Base-by-base conservation (phyloP, 2,329 filamentous ascomycete genomes). In the Dichotomopilus funicola region DNA sequence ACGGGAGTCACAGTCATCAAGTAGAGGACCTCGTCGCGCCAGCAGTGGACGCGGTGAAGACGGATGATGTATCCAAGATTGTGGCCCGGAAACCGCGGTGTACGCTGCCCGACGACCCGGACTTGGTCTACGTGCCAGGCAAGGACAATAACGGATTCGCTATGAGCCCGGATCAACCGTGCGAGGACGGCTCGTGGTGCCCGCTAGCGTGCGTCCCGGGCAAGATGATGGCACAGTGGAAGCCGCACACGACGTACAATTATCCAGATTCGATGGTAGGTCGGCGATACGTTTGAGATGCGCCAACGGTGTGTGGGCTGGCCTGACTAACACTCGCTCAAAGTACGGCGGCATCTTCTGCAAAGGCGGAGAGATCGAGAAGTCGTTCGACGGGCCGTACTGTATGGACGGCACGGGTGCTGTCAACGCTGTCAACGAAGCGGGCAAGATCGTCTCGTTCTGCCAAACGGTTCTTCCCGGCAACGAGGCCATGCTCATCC, bases 401-500 rank as follows among this genome's bases (percentile, higher is more conserved):
- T 92, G 88, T 69, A 80, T 86, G 49, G 75, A 83, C 42, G 88
- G 87, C 46, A 82, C 81, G 19, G 86, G 85, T 44, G 67, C 82
- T 6, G 78, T 91, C 53, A 73, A 76, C 55, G 87, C 79, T 38
- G 75, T 83, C 58, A 91, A 90, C 74, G 83, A 85, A 62, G 81
- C 79, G 59, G 78, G 80, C 45, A 72, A 75, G 38, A 66, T 77
- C 11, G 79, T 90, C 53, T 82, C 88, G 2, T 89, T 88, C 71
- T 91, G 88, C 71, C 88, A 91, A 71, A 91, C 88, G 4, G 85
- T 90, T 11, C 72, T 91, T 58, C 88, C 88, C 13, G 88, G 88
- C 49, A 86, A 89, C 64, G 88, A 91, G 73, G 85, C 85, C 58
- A 91, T 91, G 87, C 75, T 91, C 62, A 91, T 91, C 64, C 87